Percentiles rank a stretch among this genome's conserved stretches.
Evolutionary conservation across 2,329 filamentous ascomycete genomes (phyloP).

Genomic region (Dothistroma pini): DNA sequence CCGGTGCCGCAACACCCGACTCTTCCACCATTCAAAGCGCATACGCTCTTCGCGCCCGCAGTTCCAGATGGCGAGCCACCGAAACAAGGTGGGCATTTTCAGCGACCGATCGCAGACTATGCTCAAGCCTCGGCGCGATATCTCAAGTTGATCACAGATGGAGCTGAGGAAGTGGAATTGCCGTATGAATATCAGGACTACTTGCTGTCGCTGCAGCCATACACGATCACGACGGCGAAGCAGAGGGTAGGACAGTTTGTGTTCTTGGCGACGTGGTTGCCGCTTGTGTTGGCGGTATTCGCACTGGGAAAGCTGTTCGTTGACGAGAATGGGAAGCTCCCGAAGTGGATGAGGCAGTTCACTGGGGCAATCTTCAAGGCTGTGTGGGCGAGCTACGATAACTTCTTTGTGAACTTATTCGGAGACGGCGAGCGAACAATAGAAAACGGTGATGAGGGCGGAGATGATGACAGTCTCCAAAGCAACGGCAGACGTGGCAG

Average conservation of each 20-base stretch:
- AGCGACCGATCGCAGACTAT: slow-evolving; percentile 64
- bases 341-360: slow-evolving; percentile 60
- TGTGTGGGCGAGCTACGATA: slow-evolving; percentile 65
- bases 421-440: slow-evolving; percentile 78
- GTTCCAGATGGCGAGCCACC: slow-evolving; percentile 28
- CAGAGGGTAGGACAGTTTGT: slow-evolving; percentile 65
- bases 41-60: slow-evolving; percentile 73
- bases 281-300: slow-evolving; percentile 55
- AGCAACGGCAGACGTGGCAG: slow-evolving; percentile 1
- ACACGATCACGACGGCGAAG: slow-evolving; percentile 61
- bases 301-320: slow-evolving; percentile 50
- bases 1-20: slow-evolving; percentile 62
- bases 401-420: slow-evolving; percentile 62
- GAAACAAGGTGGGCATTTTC: slow-evolving; percentile 42
- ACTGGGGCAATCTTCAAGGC: slow-evolving; percentile 53
- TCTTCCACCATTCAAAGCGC: slow-evolving; percentile 69
- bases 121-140: slow-evolving; percentile 84
- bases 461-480: neutral
- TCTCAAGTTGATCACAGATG: slow-evolving; percentile 71
- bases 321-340: slow-evolving; percentile 64
- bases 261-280: slow-evolving; percentile 58
- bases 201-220: slow-evolving; percentile 65
- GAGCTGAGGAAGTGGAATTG: slow-evolving; percentile 74
- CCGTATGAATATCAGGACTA: slow-evolving; percentile 75
- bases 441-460: slow-evolving; percentile 21